Conservation (phyloP, 2,329 filamentous ascomycete species). For the Aspergillus phoenicis region DNA sequence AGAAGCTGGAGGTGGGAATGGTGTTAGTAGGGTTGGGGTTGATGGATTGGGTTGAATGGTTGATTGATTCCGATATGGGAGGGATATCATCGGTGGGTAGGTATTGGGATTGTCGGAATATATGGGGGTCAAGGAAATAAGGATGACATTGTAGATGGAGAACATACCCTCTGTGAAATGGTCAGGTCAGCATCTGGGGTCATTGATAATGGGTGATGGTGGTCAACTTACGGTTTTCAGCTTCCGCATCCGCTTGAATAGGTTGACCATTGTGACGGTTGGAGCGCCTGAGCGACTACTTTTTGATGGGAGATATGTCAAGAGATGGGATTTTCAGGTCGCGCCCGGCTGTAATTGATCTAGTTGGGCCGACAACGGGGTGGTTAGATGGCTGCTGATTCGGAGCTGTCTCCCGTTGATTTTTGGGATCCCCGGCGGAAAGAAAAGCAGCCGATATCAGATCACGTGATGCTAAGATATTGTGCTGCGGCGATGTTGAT, state of each 20-base stretch:
- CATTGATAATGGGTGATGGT: neutral
- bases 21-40: neutral
- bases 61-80: neutral
- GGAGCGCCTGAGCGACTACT: conserved; percentile 2
- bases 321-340: neutral
- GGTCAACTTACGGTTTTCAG: conserved; percentile 63
- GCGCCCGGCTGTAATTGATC: conserved; percentile 1
- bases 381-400: conserved; percentile 9
- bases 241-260: conserved; percentile 69
- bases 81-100: neutral
- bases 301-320: neutral
- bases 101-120: neutral
- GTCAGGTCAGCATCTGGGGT: conserved; percentile 1
- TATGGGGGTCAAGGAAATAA: neutral
- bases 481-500: neutral
- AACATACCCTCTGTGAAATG: conserved; percentile 34
- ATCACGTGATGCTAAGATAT: conserved; percentile 22
- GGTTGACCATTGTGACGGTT: conserved; percentile 47
- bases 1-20: conserved; percentile 61
- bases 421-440: conserved; percentile 27
- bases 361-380: conserved; percentile 4
- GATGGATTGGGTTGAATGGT: neutral
- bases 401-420: conserved; percentile 20
- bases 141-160: neutral
- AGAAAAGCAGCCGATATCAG: conserved; percentile 22